Evolutionary conservation across 805 yeast genomes (phyloP).

Genomic region (Ogataea parapolymorpha): DNA sequence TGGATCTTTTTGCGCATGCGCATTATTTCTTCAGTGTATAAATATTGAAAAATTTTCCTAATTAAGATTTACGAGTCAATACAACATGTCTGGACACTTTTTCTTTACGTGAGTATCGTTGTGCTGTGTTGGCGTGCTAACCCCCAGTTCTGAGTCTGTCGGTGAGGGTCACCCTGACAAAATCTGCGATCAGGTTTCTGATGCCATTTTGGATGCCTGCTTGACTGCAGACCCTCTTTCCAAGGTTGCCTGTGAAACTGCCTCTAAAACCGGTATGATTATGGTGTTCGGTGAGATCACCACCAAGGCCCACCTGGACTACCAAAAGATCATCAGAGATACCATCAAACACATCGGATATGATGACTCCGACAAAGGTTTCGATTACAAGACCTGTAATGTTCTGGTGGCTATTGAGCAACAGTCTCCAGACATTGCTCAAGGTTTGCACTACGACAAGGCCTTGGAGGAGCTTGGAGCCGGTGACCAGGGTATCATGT

Average conservation of each 20-base stretch:
- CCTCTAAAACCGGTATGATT: conserved; percentile 98
- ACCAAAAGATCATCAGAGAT: conserved; percentile 96
- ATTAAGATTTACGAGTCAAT: conserved; percentile 5
- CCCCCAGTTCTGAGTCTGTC: conserved; percentile 75
- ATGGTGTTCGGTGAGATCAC: conserved; percentile 99
- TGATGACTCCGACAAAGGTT: conserved; percentile 93
- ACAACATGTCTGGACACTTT: conserved; percentile 28
- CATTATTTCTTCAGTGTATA: conserved; percentile 7
- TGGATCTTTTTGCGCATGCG: conserved; percentile 13
- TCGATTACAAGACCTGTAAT: conserved; percentile 98
- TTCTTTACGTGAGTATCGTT: conserved; percentile 29
- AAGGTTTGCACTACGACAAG: conserved; percentile 96
- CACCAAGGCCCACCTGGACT: conserved; percentile 92
- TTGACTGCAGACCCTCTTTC: conserved; percentile 92
- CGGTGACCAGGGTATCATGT: conserved; percentile 99
- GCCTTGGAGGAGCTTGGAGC: conserved; percentile 98
- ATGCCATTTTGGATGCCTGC: conserved; percentile 98
- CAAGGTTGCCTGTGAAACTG: conserved; percentile 99
- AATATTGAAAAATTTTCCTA: conserved; percentile 13
- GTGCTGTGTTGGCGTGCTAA: background rate
- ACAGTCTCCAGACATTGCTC: conserved; percentile 98
- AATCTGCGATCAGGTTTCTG: conserved; percentile 98
- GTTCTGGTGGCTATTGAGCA: conserved; percentile 98
- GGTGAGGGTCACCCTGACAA: conserved; percentile 96
- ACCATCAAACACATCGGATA: conserved; percentile 98